Evolutionary conservation across 164 flowering plant species (phyloP), one percentile per base, ranked within the genome.

Genomic region (Nelumbo lutea): DNA sequence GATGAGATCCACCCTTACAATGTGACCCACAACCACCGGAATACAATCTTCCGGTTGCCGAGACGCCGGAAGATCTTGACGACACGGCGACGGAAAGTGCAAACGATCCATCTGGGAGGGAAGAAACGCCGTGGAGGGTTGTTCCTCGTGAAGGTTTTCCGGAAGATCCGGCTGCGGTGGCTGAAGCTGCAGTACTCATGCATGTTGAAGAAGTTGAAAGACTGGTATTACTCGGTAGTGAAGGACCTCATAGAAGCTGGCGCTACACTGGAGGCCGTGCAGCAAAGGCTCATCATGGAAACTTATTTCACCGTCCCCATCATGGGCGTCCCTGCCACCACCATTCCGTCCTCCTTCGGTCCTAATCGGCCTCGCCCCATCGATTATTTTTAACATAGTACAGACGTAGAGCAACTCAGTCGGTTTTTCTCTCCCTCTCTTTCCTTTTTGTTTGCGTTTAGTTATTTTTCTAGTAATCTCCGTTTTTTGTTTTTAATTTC

Each of bases 211-310:
- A 86, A 69, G 77, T 78, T 88, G 38, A 85, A 74, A 71, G 68
- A 70, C 8, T 78, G 72, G 50, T 88, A 86, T 56, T 42, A 44
- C 2, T 67, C 70, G 5, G 6, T 83, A 70, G 42, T 85, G 6
- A 79, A 73, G 56, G 91, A 87, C 1, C 64, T 88, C 13, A 51
- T 75, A 0, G 83, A 81, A 15, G 87, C 84, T 3, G 77, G 88
- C 3, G 78, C 84, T 0, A 50, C 66, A 13, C 1, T 78, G 0
- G 87, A 87, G 13, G 39, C 78, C 4, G 70, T 77, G 4, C 90
- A 82, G 43, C 83, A 74, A 9, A 61, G 79, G 67, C 41, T 80
- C 39, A 44, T 82, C 40, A 56, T 78, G 76, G 88, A 86, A 56
- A 9, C 82, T 9, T 75, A 80, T 43, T 71, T 79, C 6, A 76